Conservation (phyloP, 345 rosid species). For the Barbarea vulgaris region DNA sequence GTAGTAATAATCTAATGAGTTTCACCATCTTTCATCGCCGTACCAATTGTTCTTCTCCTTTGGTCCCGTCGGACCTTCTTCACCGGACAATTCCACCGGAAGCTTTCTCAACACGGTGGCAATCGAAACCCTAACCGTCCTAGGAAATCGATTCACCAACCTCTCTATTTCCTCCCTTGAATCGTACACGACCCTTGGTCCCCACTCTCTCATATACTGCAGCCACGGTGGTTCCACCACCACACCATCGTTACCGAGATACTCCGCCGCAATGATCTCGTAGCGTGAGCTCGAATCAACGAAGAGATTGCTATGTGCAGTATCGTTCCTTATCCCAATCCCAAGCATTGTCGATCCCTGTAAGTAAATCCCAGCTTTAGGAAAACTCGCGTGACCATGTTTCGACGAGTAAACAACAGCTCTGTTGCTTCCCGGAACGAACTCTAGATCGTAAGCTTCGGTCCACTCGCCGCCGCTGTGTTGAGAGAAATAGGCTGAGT, state of each 20-base stretch:
- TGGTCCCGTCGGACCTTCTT: slow-evolving; percentile 92
- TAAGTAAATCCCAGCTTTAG: slow-evolving; percentile 66
- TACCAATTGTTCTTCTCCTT: slow-evolving; percentile 92
- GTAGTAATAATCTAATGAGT: neutral
- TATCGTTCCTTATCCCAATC: slow-evolving; percentile 77
- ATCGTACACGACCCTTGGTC: slow-evolving; percentile 64
- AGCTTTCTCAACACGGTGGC: slow-evolving; percentile 50
- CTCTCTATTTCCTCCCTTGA: slow-evolving; percentile 62
- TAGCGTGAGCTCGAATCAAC: slow-evolving; percentile 67
- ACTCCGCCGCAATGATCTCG: slow-evolving; percentile 74
- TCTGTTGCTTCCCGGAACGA: slow-evolving; percentile 55
- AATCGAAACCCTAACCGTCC: slow-evolving; percentile 42
- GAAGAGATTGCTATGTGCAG: slow-evolving; percentile 46
- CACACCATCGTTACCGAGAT: slow-evolving; percentile 51
- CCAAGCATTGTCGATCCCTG: slow-evolving; percentile 70
- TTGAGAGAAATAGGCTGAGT: slow-evolving; percentile 84
- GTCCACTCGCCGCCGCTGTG: slow-evolving; percentile 91
- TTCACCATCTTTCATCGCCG: slow-evolving; percentile 82
- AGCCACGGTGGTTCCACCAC: slow-evolving; percentile 71
- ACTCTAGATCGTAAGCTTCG: slow-evolving; percentile 69
- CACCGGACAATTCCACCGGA: slow-evolving; percentile 69
- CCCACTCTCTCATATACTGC: slow-evolving; percentile 90
- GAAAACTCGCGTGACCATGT: slow-evolving; percentile 82
- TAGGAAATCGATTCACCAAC: slow-evolving; percentile 52
- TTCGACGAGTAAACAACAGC: slow-evolving; percentile 68